These are phyloP conservation scores for Rhodotorula sp. DNA, from an alignment of 1,284 basidiomycete genomes.

Conservation along the genomic window DNA sequence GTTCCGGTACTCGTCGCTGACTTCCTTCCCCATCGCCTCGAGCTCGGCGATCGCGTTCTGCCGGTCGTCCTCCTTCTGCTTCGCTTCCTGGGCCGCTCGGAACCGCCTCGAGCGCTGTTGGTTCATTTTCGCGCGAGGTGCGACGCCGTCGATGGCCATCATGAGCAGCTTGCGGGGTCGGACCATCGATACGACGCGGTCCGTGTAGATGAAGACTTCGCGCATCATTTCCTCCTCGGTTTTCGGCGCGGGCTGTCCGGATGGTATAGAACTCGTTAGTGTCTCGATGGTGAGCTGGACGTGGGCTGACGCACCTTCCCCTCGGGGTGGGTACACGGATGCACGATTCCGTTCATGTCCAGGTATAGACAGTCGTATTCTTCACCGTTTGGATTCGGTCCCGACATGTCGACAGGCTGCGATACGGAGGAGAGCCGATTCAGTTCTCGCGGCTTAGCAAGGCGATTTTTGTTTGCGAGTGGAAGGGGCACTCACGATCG, in stretches of 20 bases:
- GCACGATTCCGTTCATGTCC: constrained; percentile 91
- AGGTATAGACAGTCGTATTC: constrained; percentile 97
- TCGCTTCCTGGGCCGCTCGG: constrained; percentile 89
- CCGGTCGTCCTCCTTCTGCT: constrained; percentile 84
- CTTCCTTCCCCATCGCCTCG: constrained; percentile 88
- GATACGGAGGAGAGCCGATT: not conserved
- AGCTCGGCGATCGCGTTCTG: constrained; percentile 78
- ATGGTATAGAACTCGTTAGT: not conserved
- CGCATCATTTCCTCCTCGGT: constrained; percentile 99
- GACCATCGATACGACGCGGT: constrained; percentile 95
- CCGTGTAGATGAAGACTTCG: constrained; percentile 95
- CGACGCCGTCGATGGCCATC: constrained; percentile 99
- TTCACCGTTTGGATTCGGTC: constrained; percentile 89
- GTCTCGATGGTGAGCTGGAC: constrained; percentile 4
- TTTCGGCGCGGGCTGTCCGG: constrained; percentile 78
- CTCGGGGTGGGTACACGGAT: constrained; percentile 98
- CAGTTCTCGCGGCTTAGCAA: no score
- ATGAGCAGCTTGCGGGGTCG: constrained; percentile 91
- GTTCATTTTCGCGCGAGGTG: constrained; percentile 99
- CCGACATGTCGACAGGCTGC: constrained; percentile 72
- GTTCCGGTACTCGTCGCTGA: constrained; percentile 79
- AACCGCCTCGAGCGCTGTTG: constrained; percentile 96
- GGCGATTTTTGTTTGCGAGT: no score
- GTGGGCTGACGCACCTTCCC: constrained; percentile 64
- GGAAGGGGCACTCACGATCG: constrained; percentile 52